phyloP scores from a whole-genome alignment of 2,329 filamentous ascomycete species.

The Dactylonectria macrodidyma region DNA sequence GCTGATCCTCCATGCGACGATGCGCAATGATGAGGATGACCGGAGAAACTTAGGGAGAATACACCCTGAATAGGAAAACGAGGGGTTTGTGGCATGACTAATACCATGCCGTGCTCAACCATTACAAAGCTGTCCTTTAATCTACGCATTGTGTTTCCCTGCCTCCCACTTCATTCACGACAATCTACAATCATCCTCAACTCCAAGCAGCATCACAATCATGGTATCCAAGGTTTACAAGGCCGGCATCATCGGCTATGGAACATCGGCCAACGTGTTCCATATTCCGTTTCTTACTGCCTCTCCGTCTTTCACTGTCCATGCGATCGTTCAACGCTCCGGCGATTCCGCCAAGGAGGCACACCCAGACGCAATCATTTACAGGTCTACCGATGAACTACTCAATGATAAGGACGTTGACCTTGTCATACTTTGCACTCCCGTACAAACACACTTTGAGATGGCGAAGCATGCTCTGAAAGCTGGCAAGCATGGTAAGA shows the following conservation, averaged over 20 bases:
- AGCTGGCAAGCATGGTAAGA: constrained; percentile 10
- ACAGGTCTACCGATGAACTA: not conserved
- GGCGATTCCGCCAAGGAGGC: constrained; percentile 5
- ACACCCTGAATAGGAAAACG: not conserved
- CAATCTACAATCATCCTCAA: not conserved
- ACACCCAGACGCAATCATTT: not conserved
- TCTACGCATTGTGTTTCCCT: not conserved
- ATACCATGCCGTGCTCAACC: not conserved
- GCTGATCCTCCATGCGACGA: not conserved
- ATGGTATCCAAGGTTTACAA: not conserved
- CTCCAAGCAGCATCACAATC: not conserved
- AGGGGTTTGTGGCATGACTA: not conserved
- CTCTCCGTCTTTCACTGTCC: not conserved
- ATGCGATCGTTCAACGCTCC: constrained; percentile 2
- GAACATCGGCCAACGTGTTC: constrained; percentile 9
- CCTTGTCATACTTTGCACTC: constrained; percentile 7
- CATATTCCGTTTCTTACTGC: constrained; percentile 7
- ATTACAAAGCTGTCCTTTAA: not conserved
- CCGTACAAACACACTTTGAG: constrained; percentile 6
- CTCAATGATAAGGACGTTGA: constrained; percentile 1
- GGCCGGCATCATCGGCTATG: constrained; percentile 1
- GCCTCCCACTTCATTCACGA: not conserved
- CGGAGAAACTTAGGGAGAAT: not conserved
- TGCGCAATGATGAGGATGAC: not conserved
- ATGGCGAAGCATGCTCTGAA: constrained; percentile 2